Conservation (phyloP, 192 early-diverging fungal species). For the Podila clonocystis region DNA sequence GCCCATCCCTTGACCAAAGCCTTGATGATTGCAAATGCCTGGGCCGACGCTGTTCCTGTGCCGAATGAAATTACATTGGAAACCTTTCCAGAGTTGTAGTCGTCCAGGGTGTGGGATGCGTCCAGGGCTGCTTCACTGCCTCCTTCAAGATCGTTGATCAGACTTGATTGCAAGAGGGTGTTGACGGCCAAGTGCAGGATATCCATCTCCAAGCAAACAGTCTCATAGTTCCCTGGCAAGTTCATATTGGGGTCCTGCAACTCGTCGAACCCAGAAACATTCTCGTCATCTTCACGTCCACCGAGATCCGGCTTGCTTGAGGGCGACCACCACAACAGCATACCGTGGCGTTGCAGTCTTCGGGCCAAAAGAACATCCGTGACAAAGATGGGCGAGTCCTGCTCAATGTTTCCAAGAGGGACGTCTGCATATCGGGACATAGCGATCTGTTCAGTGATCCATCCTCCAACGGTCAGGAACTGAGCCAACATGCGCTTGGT, state of each 20-base stretch:
- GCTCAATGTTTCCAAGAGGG: conserved; percentile 90
- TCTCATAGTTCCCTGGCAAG: conserved; percentile 76
- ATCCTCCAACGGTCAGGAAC: conserved; percentile 78
- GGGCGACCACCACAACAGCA: conserved; percentile 92
- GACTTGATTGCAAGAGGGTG: conserved; percentile 78
- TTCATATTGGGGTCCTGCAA: conserved; percentile 80
- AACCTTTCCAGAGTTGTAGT: conserved; percentile 60
- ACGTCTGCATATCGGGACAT: conserved; percentile 85
- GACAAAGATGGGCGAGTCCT: conserved; percentile 84
- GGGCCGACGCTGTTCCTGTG: conserved; percentile 53
- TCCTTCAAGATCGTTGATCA: conserved; percentile 85
- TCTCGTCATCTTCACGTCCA: conserved; percentile 85
- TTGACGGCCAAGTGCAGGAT: conserved; percentile 84
- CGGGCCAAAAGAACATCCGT: conserved; percentile 89
- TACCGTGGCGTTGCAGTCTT: conserved; percentile 77
- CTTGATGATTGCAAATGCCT: conserved; percentile 81
- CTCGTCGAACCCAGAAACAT: conserved; percentile 61
- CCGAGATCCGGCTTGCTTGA: conserved; percentile 86
- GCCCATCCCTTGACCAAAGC: conserved; percentile 85
- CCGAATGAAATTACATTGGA: conserved; percentile 51
- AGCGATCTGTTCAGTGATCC: conserved; percentile 76
- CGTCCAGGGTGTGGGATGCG: conserved; percentile 68
- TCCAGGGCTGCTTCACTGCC: conserved; percentile 51
- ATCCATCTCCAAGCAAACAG: conserved; percentile 88
- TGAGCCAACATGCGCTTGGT: conserved; percentile 78